Evolutionary conservation across 306 rosid species (phyloP), one percentile per base, ranked within the genome.

Genomic region (Ochetophila trinervis): DNA sequence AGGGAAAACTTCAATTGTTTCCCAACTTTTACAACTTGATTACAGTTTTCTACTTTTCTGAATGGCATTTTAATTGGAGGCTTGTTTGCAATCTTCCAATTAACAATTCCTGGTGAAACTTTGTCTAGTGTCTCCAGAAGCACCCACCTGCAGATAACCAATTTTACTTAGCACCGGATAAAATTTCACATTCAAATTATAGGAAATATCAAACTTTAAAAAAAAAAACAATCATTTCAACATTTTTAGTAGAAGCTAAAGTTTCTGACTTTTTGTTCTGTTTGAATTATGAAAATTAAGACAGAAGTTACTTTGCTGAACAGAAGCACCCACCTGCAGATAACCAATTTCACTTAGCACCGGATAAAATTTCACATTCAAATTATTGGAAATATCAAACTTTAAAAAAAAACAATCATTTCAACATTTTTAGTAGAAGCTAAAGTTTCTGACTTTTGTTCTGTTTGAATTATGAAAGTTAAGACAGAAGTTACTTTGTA

Each of bases 1-100:
- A 93, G 71, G 17, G 99, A 93, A 82, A 93, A 93, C 66, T 86
- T 90, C 63, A 93, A 67, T 63, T 93, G 97, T 69, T 86, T 93
- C 81, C 99, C 99, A 5, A 93, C 73, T 77, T 87, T 90, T 59
- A 93, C 91, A 27, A 90, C 97, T 78, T 93, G 99, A 69, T 93
- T 93, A 75, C 99, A 93, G 75, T 93, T 93, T 75, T 93, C 97
- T n/a, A 93, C 96, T 87, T 93, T 93, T 77, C 79, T 93, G 63
- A 93, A 90, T 42, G 99, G 99, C 99, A 93, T 90, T 81, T 90
- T 90, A 37, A 93, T 90, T 5, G 99, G 99, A 73, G 99, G 99
- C 73, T 87, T 93, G 86, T 80, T 89, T 49, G 99, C 87, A 72
- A 78, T 76, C 84, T 93, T 93, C 99, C 99, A 93, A 75, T 87